Conservation (phyloP, 2,329 filamentous ascomycete species). For the Ceratocystis ficicola region DNA sequence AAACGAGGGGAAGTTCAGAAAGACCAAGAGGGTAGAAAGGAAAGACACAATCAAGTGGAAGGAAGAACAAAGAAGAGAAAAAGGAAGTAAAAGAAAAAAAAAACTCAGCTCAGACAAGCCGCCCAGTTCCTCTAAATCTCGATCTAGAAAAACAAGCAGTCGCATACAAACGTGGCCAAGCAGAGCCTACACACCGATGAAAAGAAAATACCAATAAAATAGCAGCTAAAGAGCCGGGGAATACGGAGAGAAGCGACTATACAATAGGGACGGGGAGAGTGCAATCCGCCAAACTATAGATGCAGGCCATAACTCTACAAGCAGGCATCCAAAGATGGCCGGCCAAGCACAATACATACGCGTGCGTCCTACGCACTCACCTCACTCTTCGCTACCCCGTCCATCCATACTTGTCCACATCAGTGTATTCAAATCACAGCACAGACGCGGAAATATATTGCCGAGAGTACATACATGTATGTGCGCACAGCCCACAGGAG, state of each 20-base stretch:
- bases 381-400: not conserved
- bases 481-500: constrained; percentile 2
- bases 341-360: too few relatives aligned
- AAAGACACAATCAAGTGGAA: not conserved
- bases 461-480: constrained; percentile 1
- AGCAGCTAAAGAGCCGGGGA: not conserved
- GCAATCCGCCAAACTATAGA: too few relatives aligned
- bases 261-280: too few relatives aligned
- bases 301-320: too few relatives aligned
- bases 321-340: too few relatives aligned
- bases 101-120: not conserved
- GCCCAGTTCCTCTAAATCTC: not conserved
- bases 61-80: not conserved
- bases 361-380: not conserved
- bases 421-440: not conserved
- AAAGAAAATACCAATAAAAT: not conserved
- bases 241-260: not conserved
- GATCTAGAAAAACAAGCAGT: not conserved
- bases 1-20: constrained; percentile 3
- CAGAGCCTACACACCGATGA: not conserved
- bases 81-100: not conserved
- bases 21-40: not conserved
- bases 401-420: not conserved
- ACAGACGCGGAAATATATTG: constrained; percentile 11
- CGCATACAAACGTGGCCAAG: not conserved